Evolutionary conservation across 2,329 filamentous ascomycete species (phyloP).

Genomic region (Scedosporium dehoogii): DNA sequence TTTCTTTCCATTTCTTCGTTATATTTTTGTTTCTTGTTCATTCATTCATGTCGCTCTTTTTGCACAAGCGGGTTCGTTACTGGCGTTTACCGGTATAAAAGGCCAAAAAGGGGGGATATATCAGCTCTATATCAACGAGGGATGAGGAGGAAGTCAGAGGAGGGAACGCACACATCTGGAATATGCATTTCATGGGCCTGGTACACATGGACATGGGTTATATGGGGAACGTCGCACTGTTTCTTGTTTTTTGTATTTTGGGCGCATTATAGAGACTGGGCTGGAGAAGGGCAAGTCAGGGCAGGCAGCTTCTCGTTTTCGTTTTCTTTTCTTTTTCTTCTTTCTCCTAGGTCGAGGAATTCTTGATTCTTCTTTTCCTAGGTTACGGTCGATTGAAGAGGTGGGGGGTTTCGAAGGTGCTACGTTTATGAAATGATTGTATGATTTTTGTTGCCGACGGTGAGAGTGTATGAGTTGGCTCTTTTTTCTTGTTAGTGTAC

Average conservation of each 20-base stretch:
- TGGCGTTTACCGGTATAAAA: not conserved
- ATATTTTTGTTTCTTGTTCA: not conserved
- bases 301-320: not conserved
- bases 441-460: too few relatives aligned
- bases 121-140: not conserved
- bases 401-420: too few relatives aligned
- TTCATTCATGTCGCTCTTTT: not conserved
- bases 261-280: not conserved
- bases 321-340: not conserved
- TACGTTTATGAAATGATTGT: too few relatives aligned
- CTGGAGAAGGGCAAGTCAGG: not conserved
- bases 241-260: not conserved
- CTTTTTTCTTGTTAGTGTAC: too few relatives aligned
- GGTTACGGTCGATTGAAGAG: too few relatives aligned
- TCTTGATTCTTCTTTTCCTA: too few relatives aligned
- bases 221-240: too few relatives aligned
- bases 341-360: conserved; percentile 1
- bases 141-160: not conserved
- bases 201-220: not conserved
- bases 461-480: too few relatives aligned
- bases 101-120: not conserved
- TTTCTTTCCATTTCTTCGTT: conserved; percentile 1
- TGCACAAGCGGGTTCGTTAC: not conserved
- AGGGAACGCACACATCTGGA: not conserved
- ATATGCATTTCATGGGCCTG: not conserved